Evolutionary conservation across 2,329 filamentous ascomycete genomes (phyloP).

Genomic region (Penicillium sp.): DNA sequence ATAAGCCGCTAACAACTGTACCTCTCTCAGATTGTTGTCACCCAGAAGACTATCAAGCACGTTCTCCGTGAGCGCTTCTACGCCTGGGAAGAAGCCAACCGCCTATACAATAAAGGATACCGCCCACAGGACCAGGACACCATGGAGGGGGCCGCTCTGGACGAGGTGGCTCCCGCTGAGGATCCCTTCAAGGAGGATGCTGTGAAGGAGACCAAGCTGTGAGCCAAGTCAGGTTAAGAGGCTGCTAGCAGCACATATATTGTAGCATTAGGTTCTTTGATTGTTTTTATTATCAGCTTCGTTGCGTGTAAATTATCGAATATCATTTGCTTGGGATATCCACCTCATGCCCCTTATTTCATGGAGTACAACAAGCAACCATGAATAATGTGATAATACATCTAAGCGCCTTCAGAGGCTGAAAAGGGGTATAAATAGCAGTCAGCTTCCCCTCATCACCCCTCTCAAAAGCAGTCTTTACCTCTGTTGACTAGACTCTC

Average conservation of each 20-base stretch:
- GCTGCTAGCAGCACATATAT: background rate
- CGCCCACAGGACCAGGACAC: constrained; percentile 42
- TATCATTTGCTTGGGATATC: constrained; percentile 9
- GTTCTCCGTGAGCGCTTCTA: constrained; percentile 87
- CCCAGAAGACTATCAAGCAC: constrained; percentile 83
- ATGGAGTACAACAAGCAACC: background rate
- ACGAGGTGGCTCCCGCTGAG: constrained; percentile 16
- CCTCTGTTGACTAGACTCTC: too few species aligned
- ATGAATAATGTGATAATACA: background rate
- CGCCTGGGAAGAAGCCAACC: constrained; percentile 66
- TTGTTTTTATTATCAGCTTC: constrained; percentile 11
- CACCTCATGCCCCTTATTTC: background rate
- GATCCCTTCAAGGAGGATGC: constrained; percentile 16
- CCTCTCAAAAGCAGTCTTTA: too few species aligned
- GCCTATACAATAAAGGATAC: constrained; percentile 45
- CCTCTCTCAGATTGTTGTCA: constrained; percentile 69
- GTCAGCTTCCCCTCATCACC: too few species aligned
- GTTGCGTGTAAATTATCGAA: constrained; percentile 29
- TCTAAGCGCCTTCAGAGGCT: constrained; percentile 6
- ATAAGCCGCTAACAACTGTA: constrained; percentile 10
- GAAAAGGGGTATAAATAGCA: background rate
- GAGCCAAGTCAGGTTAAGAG: background rate
- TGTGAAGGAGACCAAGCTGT: constrained; percentile 19
- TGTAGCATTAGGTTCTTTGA: constrained; percentile 24
- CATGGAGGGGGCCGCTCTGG: constrained; percentile 15